A percentile compares a stretch with the other conserved stretches of the same genome.
These are phyloP conservation scores for Erythrophleum fordii DNA, from an alignment of 306 rosid species.

Conservation along the genomic window DNA sequence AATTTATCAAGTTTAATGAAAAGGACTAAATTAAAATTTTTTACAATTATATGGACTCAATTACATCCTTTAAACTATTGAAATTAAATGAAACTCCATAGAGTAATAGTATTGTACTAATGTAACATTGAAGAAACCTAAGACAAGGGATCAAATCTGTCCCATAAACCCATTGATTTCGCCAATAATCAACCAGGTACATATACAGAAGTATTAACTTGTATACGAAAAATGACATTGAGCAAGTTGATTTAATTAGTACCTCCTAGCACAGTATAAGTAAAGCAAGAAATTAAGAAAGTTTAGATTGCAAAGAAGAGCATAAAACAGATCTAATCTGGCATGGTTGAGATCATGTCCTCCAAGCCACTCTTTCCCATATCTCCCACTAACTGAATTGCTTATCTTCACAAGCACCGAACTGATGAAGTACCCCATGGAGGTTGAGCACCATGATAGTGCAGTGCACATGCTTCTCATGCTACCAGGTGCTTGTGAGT, in stretches of 20 bases:
- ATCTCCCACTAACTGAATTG: constrained; percentile 28
- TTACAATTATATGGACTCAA: no score
- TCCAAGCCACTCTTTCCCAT: constrained; percentile 40
- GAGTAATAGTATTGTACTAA: no score
- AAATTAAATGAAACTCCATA: no score
- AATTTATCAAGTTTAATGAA: no score
- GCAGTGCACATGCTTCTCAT: constrained; percentile 53
- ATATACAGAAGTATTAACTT: no score
- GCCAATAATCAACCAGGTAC: no score
- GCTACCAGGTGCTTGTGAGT: constrained; percentile 49
- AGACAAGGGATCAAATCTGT: no score
- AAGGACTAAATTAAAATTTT: no score
- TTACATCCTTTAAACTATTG: no score
- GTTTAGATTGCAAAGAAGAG: constrained; percentile 45
- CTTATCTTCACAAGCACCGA: constrained; percentile 40
- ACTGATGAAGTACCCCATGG: constrained; percentile 50
- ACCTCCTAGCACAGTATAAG: constrained; percentile 45
- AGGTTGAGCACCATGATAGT: constrained; percentile 47
- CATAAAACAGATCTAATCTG: constrained; percentile 52
- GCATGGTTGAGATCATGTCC: constrained; percentile 41
- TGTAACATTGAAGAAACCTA: no score
- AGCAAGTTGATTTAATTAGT: not conserved
- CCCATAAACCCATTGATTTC: no score
- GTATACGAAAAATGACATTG: not conserved
- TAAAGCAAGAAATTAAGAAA: constrained; percentile 32